A percentile compares a stretch with the other conserved stretches of the same genome.
These are phyloP conservation scores for Globisporangium canariense DNA, from an alignment of 352 stramenopile genomes.

Conservation along the genomic window DNA sequence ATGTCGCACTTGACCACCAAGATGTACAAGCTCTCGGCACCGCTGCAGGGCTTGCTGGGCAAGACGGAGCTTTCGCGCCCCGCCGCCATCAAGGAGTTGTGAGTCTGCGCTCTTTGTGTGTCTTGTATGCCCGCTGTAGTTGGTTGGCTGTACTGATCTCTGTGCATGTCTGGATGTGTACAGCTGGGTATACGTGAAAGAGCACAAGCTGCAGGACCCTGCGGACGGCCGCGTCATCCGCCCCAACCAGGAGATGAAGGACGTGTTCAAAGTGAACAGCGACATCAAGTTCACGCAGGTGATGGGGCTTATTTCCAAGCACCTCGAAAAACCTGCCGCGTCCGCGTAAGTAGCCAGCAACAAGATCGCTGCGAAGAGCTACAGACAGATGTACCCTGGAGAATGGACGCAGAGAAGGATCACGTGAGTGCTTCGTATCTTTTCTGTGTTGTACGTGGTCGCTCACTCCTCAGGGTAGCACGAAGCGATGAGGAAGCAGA, in stretches of 20 bases:
- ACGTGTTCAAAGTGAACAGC: slow-evolving; percentile 55
- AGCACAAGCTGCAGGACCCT: slow-evolving; percentile 74
- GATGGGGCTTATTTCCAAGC: slow-evolving; percentile 64
- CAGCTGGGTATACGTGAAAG: slow-evolving; percentile 76
- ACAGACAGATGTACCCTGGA: background rate
- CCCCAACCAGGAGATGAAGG: slow-evolving; percentile 62
- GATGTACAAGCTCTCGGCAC: slow-evolving; percentile 63
- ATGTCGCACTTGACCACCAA: slow-evolving; percentile 26
- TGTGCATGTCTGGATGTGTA: slow-evolving; percentile 3
- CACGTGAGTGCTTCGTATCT: background rate
- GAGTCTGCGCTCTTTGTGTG: slow-evolving; percentile 17
- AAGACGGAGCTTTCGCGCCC: slow-evolving; percentile 68
- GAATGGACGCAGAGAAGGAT: background rate
- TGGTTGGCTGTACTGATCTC: background rate
- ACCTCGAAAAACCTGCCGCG: slow-evolving; percentile 45
- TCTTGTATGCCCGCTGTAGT: background rate
- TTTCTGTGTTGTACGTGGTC: background rate
- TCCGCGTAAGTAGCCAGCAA: background rate
- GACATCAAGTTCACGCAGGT: slow-evolving; percentile 77
- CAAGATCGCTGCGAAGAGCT: background rate
- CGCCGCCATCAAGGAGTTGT: slow-evolving; percentile 78
- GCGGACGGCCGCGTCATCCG: slow-evolving; percentile 63
- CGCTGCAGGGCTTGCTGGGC: slow-evolving; percentile 55
- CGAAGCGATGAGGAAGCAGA: background rate
- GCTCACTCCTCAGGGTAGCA: background rate